These are phyloP conservation scores for Ustilago xerochloae DNA, from an alignment of 1,284 basidiomycete genomes.

Conservation along the genomic window DNA sequence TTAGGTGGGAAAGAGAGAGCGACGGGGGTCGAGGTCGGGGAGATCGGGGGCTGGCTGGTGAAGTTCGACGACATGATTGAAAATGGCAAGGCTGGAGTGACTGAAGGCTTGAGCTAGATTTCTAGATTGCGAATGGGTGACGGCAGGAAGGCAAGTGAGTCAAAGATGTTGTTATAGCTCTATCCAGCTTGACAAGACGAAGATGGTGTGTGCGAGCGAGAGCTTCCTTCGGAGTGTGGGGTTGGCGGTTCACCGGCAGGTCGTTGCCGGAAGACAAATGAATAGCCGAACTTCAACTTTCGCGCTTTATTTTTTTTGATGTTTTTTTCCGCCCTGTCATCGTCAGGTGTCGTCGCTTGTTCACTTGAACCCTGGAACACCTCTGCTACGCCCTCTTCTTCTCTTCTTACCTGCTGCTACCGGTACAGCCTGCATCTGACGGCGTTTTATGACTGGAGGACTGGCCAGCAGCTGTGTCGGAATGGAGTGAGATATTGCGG, in stretches of 20 bases:
- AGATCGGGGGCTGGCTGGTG: slow-evolving; percentile 25
- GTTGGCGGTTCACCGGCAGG: not conserved
- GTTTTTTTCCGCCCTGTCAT: not conserved
- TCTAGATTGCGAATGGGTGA: too few species aligned
- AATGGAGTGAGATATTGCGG: not conserved
- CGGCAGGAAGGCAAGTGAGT: too few species aligned
- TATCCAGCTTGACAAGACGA: too few species aligned
- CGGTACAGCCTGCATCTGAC: not conserved
- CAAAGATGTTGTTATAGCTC: too few species aligned
- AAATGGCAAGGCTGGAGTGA: not conserved
- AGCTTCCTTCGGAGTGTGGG: not conserved
- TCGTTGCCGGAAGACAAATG: slow-evolving; percentile 18
- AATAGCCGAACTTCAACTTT: slow-evolving; percentile 22
- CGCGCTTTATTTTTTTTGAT: slow-evolving; percentile 4
- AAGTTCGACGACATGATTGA: slow-evolving; percentile 11
- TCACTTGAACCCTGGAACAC: slow-evolving; percentile 18
- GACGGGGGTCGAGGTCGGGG: slow-evolving; percentile 27
- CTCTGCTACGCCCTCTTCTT: not conserved
- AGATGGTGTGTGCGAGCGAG: not conserved
- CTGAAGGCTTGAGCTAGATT: too few species aligned
- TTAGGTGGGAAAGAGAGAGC: slow-evolving; percentile 45
- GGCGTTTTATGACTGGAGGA: slow-evolving; percentile 16
- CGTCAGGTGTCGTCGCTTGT: not conserved
- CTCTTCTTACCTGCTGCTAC: not conserved
- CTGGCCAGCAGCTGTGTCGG: not conserved